Conservation (phyloP, 2,329 filamentous ascomycete species). For the Karstenula rhodostoma region DNA sequence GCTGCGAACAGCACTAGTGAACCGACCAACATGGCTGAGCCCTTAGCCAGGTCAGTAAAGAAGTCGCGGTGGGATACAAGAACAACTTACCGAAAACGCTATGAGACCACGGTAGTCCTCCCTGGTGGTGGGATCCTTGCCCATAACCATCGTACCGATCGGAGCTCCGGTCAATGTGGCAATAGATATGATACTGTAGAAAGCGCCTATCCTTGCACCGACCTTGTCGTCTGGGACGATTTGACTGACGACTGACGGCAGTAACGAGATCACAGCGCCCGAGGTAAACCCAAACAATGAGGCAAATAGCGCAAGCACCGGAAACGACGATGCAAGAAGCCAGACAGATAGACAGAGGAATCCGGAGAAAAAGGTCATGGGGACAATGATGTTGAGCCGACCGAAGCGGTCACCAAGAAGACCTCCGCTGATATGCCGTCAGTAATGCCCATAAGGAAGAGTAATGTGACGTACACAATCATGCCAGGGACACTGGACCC, state of each 20-base stretch:
- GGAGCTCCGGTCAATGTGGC: slow-evolving; percentile 73
- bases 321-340: slow-evolving; percentile 59
- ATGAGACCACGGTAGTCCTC: slow-evolving; percentile 38
- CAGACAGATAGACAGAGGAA: slow-evolving; percentile 64
- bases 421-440: slow-evolving; percentile 52
- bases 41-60: background rate
- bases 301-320: slow-evolving; percentile 69
- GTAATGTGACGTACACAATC: slow-evolving; percentile 58
- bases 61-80: background rate
- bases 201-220: slow-evolving; percentile 71
- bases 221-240: slow-evolving; percentile 75
- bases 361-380: slow-evolving; percentile 53
- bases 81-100: slow-evolving; percentile 32
- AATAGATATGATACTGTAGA: slow-evolving; percentile 68
- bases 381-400: slow-evolving; percentile 62
- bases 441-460: slow-evolving; percentile 48
- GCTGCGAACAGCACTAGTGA: slow-evolving; percentile 9
- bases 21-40: slow-evolving; percentile 8
- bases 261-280: slow-evolving; percentile 70
- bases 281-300: slow-evolving; percentile 73
- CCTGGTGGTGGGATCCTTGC: slow-evolving; percentile 20
- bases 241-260: slow-evolving; percentile 71
- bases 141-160: slow-evolving; percentile 63
- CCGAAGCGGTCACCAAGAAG: slow-evolving; percentile 64
- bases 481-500: slow-evolving; percentile 64